These are phyloP conservation scores for Piper betle DNA, from an alignment of 164 flowering plant species.

Conservation along the genomic window DNA sequence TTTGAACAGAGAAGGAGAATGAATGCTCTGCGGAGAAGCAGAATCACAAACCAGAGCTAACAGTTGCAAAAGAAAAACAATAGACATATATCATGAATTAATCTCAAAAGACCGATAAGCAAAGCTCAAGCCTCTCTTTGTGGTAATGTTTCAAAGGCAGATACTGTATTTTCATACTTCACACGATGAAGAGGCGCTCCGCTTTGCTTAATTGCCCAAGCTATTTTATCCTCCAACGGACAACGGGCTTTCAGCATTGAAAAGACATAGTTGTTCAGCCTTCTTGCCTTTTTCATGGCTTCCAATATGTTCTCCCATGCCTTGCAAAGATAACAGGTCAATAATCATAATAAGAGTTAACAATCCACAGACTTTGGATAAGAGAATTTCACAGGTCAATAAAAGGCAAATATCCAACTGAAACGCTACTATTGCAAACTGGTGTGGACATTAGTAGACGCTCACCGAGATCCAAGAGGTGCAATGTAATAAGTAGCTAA, in stretches of 20 bases:
- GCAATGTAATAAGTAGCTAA: no score
- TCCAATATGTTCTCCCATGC: conserved; percentile 67
- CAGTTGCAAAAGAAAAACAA: no score
- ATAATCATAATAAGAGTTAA: background rate
- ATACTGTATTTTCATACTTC: conserved; percentile 79
- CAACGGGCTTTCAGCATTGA: conserved; percentile 93
- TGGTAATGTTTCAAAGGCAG: conserved; percentile 96
- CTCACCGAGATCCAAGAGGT: no score
- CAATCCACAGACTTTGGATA: background rate
- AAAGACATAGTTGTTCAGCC: conserved; percentile 91
- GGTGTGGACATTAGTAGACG: no score
- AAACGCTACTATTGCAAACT: no score
- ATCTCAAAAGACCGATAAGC: background rate
- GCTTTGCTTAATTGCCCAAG: conserved; percentile 95
- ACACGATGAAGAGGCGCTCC: conserved; percentile 90
- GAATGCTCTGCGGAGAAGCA: no score
- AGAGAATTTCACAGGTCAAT: background rate
- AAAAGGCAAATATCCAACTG: no score
- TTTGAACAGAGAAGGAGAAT: no score
- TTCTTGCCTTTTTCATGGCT: conserved; percentile 89
- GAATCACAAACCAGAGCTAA: no score
- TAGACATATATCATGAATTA: background rate
- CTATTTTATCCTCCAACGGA: conserved; percentile 92
- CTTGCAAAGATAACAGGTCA: conserved; percentile 16
- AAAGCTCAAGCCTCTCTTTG: conserved; percentile 49